Conservation (phyloP, 2,329 filamentous ascomycete genomes). For the Aspergillus udagawae region DNA sequence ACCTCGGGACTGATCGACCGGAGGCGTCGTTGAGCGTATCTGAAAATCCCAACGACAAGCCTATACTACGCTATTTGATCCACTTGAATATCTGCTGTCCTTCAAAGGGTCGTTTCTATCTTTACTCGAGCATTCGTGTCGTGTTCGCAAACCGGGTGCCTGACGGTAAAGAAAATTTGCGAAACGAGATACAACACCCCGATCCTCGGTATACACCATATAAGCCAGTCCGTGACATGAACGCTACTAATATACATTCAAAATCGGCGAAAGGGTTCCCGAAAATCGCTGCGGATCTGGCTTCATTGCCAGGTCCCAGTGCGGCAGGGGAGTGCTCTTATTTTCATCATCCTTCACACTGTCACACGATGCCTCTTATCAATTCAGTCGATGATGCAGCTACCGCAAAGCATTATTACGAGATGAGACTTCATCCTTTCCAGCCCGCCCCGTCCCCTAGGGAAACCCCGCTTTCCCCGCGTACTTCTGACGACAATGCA, state of each 20-base stretch:
- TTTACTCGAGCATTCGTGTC: slow-evolving; percentile 88
- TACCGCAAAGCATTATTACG: not conserved
- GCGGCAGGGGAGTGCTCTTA: slow-evolving; percentile 2
- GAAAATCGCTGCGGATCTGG: slow-evolving; percentile 54
- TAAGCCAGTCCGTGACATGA: slow-evolving; percentile 57
- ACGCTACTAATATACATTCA: slow-evolving; percentile 40
- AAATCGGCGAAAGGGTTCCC: slow-evolving; percentile 57
- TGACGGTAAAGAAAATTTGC: slow-evolving; percentile 87
- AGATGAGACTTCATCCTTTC: slow-evolving; percentile 14
- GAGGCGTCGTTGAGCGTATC: slow-evolving; percentile 50
- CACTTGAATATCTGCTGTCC: slow-evolving; percentile 92
- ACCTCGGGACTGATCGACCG: slow-evolving; percentile 49
- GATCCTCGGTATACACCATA: slow-evolving; percentile 84
- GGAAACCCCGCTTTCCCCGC: slow-evolving; percentile 19
- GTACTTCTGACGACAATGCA: slow-evolving; percentile 25
- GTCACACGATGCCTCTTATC: not conserved
- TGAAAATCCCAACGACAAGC: slow-evolving; percentile 47
- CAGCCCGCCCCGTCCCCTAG: slow-evolving; percentile 16
- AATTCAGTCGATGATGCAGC: not conserved
- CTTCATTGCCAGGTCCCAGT: slow-evolving; percentile 9
- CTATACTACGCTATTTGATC: slow-evolving; percentile 81
- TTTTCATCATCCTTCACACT: slow-evolving; percentile 7
- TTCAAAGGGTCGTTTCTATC: slow-evolving; percentile 74
- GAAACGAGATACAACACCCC: slow-evolving; percentile 83
- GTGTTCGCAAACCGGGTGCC: slow-evolving; percentile 96